These are phyloP conservation scores for Apiospora pterosperma DNA, from an alignment of 2,329 filamentous ascomycete species.

Conservation along the genomic window DNA sequence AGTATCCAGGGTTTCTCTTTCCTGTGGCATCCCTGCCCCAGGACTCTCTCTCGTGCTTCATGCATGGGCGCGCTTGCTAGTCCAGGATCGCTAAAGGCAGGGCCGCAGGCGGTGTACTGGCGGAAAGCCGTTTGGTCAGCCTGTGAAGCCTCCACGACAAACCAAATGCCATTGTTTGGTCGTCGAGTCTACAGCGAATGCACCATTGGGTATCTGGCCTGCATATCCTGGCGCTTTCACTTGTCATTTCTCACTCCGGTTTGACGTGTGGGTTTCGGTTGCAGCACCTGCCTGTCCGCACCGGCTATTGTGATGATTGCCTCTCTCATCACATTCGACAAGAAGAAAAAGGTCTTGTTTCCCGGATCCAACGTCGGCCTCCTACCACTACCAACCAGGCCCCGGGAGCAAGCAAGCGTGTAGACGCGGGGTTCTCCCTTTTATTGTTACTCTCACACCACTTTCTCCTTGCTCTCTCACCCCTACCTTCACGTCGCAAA, in stretches of 20 bases:
- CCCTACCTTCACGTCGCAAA: not conserved
- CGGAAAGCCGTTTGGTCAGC: slow-evolving; percentile 6
- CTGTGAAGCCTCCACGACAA: slow-evolving; percentile 4
- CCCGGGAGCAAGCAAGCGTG: not conserved
- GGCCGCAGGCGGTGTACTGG: slow-evolving; percentile 5
- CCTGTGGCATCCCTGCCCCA: not conserved
- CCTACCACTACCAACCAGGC: not conserved
- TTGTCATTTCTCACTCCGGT: slow-evolving; percentile 1
- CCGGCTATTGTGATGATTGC: not conserved
- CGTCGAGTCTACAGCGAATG: not conserved
- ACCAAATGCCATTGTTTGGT: not conserved
- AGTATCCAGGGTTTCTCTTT: not conserved
- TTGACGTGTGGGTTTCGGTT: not conserved
- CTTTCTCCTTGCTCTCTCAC: not conserved
- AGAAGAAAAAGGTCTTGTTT: not conserved
- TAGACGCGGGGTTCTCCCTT: not conserved
- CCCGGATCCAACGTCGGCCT: not conserved
- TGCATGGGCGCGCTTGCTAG: slow-evolving; percentile 6
- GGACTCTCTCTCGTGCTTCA: slow-evolving; percentile 3
- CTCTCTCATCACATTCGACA: not conserved
- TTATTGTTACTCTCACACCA: not conserved
- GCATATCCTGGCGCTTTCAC: not conserved
- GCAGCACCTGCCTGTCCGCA: not conserved
- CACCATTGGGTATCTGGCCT: not conserved
- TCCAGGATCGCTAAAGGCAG: not conserved